A percentile compares a stretch with the other conserved stretches of the same genome.
Conservation (phyloP, 208 protist genomes). For the Trypanosoma lewisi region DNA sequence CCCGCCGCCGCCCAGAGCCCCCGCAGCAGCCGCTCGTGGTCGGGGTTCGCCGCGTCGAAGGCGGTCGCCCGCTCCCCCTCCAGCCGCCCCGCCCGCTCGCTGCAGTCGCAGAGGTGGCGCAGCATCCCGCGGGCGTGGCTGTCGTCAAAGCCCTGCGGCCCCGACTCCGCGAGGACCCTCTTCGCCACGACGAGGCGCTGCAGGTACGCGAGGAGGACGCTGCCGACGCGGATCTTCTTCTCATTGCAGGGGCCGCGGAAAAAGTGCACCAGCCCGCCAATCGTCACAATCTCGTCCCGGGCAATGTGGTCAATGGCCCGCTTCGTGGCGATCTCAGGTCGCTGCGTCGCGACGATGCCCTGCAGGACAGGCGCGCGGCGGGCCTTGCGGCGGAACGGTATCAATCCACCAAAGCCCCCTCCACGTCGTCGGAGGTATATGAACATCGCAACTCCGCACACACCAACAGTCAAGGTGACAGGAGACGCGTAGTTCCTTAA, state of each 20-base stretch:
- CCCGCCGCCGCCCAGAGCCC: slow-evolving; percentile 67
- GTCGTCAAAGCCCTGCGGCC: neutral
- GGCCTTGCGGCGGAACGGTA: neutral
- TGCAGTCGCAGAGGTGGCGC: slow-evolving; percentile 39
- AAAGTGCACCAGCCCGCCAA: slow-evolving; percentile 42
- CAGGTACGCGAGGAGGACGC: slow-evolving; percentile 36
- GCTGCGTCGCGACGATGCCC: slow-evolving; percentile 20
- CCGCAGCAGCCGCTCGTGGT: slow-evolving; percentile 58
- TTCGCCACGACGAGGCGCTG: slow-evolving; percentile 16
- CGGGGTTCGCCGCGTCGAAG: slow-evolving; percentile 59
- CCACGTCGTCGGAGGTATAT: neutral
- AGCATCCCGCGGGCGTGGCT: slow-evolving; percentile 29
- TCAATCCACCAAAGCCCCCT: neutral
- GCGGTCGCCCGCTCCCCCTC: slow-evolving; percentile 53
- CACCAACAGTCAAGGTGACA: neutral
- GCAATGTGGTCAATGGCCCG: slow-evolving; percentile 41
- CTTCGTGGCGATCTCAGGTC: slow-evolving; percentile 39
- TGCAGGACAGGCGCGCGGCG: slow-evolving; percentile 7
- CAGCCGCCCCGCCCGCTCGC: slow-evolving; percentile 45
- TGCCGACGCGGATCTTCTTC: slow-evolving; percentile 19
- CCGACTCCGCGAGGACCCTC: neutral
- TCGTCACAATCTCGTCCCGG: slow-evolving; percentile 24
- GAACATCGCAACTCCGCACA: slow-evolving; percentile 2
- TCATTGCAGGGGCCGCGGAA: slow-evolving; percentile 36
- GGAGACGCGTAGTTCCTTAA: neutral